A percentile compares a stretch with the other conserved stretches of the same genome.
Evolutionary conservation across 1,139 yeast species (phyloP).

Genomic region (Zygoascus meyerae): DNA sequence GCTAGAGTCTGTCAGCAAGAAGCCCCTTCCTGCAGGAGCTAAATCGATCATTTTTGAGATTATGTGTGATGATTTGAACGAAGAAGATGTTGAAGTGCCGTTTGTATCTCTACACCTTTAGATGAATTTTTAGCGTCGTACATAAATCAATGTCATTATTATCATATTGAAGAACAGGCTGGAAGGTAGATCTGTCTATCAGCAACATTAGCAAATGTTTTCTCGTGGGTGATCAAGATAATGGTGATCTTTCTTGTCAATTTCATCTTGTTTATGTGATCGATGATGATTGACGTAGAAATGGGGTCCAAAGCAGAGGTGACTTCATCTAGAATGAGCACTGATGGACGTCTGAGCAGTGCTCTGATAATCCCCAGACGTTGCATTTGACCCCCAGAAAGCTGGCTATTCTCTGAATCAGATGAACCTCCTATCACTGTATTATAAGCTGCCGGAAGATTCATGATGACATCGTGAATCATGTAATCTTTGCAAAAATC

Average conservation of each 20-base stretch:
- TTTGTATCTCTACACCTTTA: slow-evolving; percentile 44
- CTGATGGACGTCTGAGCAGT: slow-evolving; percentile 50
- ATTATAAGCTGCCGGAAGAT: slow-evolving; percentile 35
- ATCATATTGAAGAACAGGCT: slow-evolving; percentile 2
- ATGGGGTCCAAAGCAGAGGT: slow-evolving; percentile 66
- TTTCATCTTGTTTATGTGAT: slow-evolving; percentile 45
- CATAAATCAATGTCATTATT: background rate
- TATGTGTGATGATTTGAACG: slow-evolving; percentile 86
- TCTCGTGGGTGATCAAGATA: slow-evolving; percentile 80
- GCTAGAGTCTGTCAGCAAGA: slow-evolving; percentile 76
- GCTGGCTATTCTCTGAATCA: slow-evolving; percentile 27
- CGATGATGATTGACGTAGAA: slow-evolving; percentile 40
- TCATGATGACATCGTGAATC: slow-evolving; percentile 32
- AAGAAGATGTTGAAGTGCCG: slow-evolving; percentile 95
- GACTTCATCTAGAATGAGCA: slow-evolving; percentile 65
- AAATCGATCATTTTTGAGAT: slow-evolving; percentile 79
- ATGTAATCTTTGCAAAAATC: slow-evolving; percentile 27
- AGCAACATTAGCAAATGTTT: slow-evolving; percentile 55
- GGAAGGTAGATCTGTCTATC: slow-evolving; percentile 28
- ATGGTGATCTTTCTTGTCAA: slow-evolving; percentile 56
- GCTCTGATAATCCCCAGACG: slow-evolving; percentile 84
- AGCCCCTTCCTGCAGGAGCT: slow-evolving; percentile 70
- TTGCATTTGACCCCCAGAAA: slow-evolving; percentile 86
- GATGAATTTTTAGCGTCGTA: background rate
- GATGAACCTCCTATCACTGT: slow-evolving; percentile 44